These are phyloP conservation scores for Suillus ampliporus DNA, from an alignment of 768 basidiomycete genomes.

Conservation along the genomic window DNA sequence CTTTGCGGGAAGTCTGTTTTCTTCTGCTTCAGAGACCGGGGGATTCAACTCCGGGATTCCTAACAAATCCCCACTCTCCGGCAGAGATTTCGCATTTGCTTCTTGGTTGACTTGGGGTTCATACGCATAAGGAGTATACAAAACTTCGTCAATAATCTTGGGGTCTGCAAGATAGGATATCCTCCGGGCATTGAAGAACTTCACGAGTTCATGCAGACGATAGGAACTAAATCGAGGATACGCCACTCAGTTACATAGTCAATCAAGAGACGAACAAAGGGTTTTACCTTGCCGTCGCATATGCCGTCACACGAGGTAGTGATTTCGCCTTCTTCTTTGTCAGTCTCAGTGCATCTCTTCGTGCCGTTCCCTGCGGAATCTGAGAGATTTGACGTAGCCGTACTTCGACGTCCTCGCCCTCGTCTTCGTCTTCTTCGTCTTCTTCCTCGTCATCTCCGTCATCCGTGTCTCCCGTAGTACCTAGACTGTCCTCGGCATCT, in stretches of 20 bases:
- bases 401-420: constrained; percentile 64
- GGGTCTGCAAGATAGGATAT: constrained; percentile 85
- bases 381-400: constrained; percentile 74
- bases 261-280: not conserved
- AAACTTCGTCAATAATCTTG: constrained; percentile 88
- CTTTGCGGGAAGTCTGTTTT: constrained; percentile 41
- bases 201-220: constrained; percentile 84
- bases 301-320: constrained; percentile 92
- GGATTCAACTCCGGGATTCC: constrained; percentile 71
- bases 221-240: constrained; percentile 66
- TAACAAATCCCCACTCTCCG: constrained; percentile 69
- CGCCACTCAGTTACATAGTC: not conserved
- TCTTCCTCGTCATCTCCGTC: constrained; percentile 67
- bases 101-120: constrained; percentile 51
- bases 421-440: constrained; percentile 61
- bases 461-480: constrained; percentile 66
- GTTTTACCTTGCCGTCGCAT: constrained; percentile 88
- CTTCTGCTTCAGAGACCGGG: constrained; percentile 32
- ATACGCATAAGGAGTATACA: constrained; percentile 92
- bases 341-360: constrained; percentile 85
- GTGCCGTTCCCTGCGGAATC: constrained; percentile 93
- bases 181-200: constrained; percentile 86
- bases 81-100: constrained; percentile 31
- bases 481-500: constrained; percentile 49
- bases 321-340: constrained; percentile 96